Evolutionary conservation across 208 protist species (phyloP), one percentile per base, ranked within the genome.

Genomic region (Leishmania guyanensis): DNA sequence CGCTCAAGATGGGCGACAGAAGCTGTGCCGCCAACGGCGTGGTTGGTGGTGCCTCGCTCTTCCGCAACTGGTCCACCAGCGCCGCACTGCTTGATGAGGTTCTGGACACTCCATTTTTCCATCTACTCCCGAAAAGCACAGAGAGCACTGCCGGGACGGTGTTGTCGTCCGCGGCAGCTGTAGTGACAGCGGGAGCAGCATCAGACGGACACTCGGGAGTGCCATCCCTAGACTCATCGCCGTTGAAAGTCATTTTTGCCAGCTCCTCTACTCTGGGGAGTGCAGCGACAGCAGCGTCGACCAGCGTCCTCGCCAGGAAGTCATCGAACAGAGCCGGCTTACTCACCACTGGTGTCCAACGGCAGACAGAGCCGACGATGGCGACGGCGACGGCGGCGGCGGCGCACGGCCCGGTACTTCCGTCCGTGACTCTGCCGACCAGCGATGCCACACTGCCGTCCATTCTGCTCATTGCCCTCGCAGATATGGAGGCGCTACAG

Each of bases 401-500:
- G 56, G 74, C 60, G 56, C 74, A 14, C 9, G 29, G 16, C 22
- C 22, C 77, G 53, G 20, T 36, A 46, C 43, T 60, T 26, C 14
- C 68, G 22, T n/a, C 75, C 0, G 54, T 78, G 20, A 46, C 36
- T 22, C 77, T 85, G 56, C 76, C 82, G 17, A 85, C 65, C 46
- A 81, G 39, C 72, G 72, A 51, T 22, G 58, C 82, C 0, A 72
- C 87, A 0, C 50, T 79, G 22, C 83, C 92, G 4, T 84, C 86
- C 36, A 85, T 96, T 68, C 75, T 96, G 58, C 81, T 93, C 58
- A 85, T 93, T 29, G 90, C 89, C 3, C 72, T 84, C n/a, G 83
- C 83, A 20, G 91, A 96, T 71, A 83, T 96, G 71, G 88, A 94
- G 29, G 75, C 70, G 80, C 73, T 96, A 46, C 88, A 87, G 72